These are phyloP conservation scores for Syzygium syzygioides DNA, from an alignment of 441 rosid species.

Conservation along the genomic window DNA sequence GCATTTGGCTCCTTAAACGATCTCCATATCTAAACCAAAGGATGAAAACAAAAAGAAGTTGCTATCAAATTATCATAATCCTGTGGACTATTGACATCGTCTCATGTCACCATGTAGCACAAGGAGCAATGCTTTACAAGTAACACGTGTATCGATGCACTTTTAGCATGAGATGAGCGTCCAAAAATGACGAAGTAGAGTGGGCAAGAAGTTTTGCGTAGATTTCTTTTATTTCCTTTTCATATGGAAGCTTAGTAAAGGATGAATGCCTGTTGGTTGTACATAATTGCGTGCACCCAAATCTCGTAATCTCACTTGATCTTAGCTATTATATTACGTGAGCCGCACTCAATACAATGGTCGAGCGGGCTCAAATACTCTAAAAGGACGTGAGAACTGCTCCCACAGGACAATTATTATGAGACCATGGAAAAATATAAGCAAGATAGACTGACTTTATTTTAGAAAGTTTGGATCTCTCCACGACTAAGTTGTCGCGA, in stretches of 20 bases:
- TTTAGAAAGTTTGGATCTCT: neutral
- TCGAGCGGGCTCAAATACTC: neutral
- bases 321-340: neutral
- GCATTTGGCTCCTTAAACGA: neutral
- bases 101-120: neutral
- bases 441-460: neutral
- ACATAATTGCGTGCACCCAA: neutral
- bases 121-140: neutral
- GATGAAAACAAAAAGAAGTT: neutral
- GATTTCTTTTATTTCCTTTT: neutral
- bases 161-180: neutral
- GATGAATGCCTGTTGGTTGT: neutral
- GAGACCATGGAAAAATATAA: neutral
- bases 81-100: neutral
- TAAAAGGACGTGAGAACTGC: neutral
- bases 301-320: neutral
- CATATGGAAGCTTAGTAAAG: neutral
- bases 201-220: neutral
- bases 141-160: neutral
- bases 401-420: neutral
- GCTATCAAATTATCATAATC: neutral
- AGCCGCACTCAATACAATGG: neutral
- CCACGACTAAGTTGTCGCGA: neutral
- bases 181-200: neutral
- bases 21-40: neutral